phyloP scores from a whole-genome alignment of 176 grass and related monocot genomes.

The Lolium rigidum region DNA sequence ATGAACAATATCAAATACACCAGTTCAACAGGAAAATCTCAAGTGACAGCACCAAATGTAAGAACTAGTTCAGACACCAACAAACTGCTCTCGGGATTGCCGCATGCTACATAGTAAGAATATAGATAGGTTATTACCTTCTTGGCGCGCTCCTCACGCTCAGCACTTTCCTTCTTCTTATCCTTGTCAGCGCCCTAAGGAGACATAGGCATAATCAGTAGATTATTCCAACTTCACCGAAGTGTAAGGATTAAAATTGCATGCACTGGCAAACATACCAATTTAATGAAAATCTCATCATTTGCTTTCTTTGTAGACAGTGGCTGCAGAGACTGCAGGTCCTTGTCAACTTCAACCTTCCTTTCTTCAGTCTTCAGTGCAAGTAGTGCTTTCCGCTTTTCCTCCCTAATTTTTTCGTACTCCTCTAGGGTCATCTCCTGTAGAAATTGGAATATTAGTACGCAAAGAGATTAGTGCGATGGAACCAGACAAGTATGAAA shows the following conservation, averaged over 20 bases:
- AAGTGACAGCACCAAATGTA: neutral
- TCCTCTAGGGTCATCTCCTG: constrained; percentile 96
- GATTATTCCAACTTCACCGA: neutral
- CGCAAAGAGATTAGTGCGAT: neutral
- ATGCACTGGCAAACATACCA: constrained; percentile 53
- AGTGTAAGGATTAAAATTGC: constrained; percentile 8
- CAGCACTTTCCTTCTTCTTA: constrained; percentile 85
- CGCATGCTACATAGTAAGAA: neutral
- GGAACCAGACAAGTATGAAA: neutral
- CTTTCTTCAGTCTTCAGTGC: constrained; percentile 77
- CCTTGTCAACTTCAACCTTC: constrained; percentile 89
- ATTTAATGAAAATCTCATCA: constrained; percentile 81
- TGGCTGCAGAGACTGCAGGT: constrained; percentile 73
- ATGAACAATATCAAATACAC: neutral
- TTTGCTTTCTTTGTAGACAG: constrained; percentile 77
- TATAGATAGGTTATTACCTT: constrained; percentile 51
- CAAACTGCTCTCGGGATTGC: neutral
- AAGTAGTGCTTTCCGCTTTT: constrained; percentile 77
- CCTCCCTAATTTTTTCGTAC: constrained; percentile 87
- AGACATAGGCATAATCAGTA: neutral
- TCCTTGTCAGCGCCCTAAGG: constrained; percentile 83
- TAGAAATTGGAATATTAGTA: constrained; percentile 34
- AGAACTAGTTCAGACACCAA: neutral
- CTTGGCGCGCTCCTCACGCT: constrained; percentile 78
- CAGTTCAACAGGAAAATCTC: neutral